Percentiles rank a stretch among this genome's conserved stretches.
Evolutionary conservation across 164 flowering plant genomes (phyloP).

Genomic region (Buxus sempervirens): DNA sequence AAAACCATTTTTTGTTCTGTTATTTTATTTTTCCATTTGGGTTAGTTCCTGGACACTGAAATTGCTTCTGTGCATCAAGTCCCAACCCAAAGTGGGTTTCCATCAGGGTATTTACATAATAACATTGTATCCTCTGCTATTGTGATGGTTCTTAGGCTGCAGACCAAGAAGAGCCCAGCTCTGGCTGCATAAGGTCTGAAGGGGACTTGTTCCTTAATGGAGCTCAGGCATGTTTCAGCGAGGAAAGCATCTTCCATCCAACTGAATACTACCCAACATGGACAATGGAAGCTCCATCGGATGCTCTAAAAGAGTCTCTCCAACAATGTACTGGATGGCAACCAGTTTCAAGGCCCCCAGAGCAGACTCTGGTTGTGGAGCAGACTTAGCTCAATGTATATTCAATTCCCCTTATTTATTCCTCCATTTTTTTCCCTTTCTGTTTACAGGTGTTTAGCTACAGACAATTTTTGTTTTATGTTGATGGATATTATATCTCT

Average conservation of each 20-base stretch:
- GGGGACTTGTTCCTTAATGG: slow-evolving; percentile 37
- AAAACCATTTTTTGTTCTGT: too few relatives aligned
- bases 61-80: too few relatives aligned
- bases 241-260: slow-evolving; percentile 28
- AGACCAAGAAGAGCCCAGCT: slow-evolving; percentile 25
- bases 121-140: neutral
- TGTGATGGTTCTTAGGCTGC: slow-evolving; percentile 28
- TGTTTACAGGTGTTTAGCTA: too few relatives aligned
- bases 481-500: too few relatives aligned
- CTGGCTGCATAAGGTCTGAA: slow-evolving; percentile 38
- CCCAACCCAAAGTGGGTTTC: too few relatives aligned
- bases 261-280: slow-evolving; percentile 33
- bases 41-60: too few relatives aligned
- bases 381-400: too few relatives aligned
- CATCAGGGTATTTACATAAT: neutral
- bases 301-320: slow-evolving; percentile 26
- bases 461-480: too few relatives aligned
- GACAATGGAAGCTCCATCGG: slow-evolving; percentile 34
- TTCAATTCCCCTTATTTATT: neutral
- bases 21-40: too few relatives aligned
- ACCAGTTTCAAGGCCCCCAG: slow-evolving; percentile 26
- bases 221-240: slow-evolving; percentile 25
- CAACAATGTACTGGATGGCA: slow-evolving; percentile 41
- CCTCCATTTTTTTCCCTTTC: too few relatives aligned
- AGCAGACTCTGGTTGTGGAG: slow-evolving; percentile 2